These are phyloP conservation scores for Alternaria angustiovoidea DNA, from an alignment of 2,329 filamentous ascomycete genomes.

Conservation along the genomic window DNA sequence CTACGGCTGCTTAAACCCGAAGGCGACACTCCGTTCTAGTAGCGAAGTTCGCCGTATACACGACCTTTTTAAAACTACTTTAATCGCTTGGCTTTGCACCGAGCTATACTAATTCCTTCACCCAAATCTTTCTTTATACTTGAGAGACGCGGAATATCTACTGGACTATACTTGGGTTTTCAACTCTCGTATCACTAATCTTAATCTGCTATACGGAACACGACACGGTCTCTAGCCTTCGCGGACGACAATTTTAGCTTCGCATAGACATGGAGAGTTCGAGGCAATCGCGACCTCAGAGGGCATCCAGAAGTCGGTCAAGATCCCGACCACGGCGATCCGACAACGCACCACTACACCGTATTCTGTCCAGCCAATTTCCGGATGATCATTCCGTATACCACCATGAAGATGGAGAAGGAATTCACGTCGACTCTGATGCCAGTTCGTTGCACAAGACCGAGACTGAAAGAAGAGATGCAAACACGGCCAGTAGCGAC, in stretches of 20 bases:
- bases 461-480: constrained; percentile 34
- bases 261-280: constrained; percentile 10
- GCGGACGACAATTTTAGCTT: background rate
- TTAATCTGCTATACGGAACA: background rate
- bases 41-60: background rate
- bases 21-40: background rate
- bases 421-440: constrained; percentile 30
- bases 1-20: constrained; percentile 14
- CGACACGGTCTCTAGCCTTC: background rate
- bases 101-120: background rate
- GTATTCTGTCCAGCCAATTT: constrained; percentile 41
- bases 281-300: background rate
- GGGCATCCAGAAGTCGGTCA: constrained; percentile 32
- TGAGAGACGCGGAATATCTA: background rate
- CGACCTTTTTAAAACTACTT: background rate
- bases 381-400: constrained; percentile 48
- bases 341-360: constrained; percentile 32
- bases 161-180: background rate
- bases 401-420: constrained; percentile 43
- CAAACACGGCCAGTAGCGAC: constrained; percentile 12
- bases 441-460: constrained; percentile 34
- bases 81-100: background rate
- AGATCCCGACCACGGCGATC: constrained; percentile 34
- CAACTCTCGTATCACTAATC: background rate
- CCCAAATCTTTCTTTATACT: background rate